phyloP scores from a whole-genome alignment of 208 protist genomes.

The Acanthamoeba healyi region DNA sequence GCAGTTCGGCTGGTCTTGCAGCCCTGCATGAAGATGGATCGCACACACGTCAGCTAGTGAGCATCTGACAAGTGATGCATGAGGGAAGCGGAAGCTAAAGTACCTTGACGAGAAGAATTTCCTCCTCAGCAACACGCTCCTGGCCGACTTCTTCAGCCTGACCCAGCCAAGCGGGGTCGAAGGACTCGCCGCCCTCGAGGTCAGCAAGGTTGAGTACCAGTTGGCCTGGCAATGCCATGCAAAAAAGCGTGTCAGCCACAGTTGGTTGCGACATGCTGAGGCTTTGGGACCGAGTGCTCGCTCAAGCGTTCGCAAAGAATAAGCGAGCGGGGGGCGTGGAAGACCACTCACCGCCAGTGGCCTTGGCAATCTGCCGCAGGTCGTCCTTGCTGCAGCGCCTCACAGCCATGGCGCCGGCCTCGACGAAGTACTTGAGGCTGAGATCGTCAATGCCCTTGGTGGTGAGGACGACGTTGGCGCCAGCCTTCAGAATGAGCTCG shows the following conservation, averaged over 20 bases:
- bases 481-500: constrained; percentile 97
- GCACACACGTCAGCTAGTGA: constrained; percentile 16
- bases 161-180: constrained; percentile 96
- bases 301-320: no score
- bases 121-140: constrained; percentile 97
- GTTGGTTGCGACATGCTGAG: not conserved
- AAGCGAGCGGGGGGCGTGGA: no score
- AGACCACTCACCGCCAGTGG: constrained; percentile 93
- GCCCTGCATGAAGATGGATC: constrained; percentile 36
- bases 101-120: constrained; percentile 95
- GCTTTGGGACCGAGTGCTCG: no score
- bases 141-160: constrained; percentile 96
- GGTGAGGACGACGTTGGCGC: constrained; percentile 99
- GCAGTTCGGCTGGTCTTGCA: constrained; percentile 90
- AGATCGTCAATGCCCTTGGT: constrained; percentile 99
- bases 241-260: no score
- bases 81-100: not conserved
- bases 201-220: constrained; percentile 97
- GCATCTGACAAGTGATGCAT: not conserved
- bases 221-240: constrained; percentile 66
- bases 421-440: constrained; percentile 99
- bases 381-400: constrained; percentile 97
- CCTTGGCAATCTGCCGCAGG: constrained; percentile 97
- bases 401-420: constrained; percentile 97
- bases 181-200: constrained; percentile 98